These are phyloP conservation scores for Eragrostis nindensis DNA, from an alignment of 176 grass and related monocot species.

Conservation along the genomic window DNA sequence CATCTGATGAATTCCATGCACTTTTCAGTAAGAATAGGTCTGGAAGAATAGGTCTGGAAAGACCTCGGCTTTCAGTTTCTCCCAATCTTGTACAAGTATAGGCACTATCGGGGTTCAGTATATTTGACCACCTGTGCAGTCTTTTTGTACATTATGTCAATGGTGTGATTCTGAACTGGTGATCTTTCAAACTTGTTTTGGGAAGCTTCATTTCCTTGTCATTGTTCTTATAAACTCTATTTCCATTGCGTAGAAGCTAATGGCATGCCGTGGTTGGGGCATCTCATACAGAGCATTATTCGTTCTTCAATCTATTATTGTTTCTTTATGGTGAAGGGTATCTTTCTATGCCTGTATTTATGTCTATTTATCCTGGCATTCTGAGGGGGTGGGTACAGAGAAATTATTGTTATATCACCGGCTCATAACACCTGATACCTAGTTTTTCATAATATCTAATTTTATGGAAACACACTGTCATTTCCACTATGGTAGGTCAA, in stretches of 20 bases:
- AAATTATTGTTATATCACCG: background rate
- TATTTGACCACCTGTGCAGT: slow-evolving; percentile 77
- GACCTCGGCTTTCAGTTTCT: slow-evolving; percentile 82
- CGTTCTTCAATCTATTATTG: slow-evolving; percentile 77
- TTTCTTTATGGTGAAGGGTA: slow-evolving; percentile 97
- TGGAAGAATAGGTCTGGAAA: slow-evolving; percentile 59
- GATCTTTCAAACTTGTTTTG: slow-evolving; percentile 10
- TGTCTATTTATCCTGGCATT: slow-evolving; percentile 24
- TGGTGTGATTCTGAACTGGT: slow-evolving; percentile 99
- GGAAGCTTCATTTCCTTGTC: slow-evolving; percentile 26
- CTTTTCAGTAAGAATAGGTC: slow-evolving; percentile 85
- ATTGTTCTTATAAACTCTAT: background rate
- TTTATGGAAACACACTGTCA: slow-evolving; percentile 6
- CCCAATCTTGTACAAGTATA: slow-evolving; percentile 88
- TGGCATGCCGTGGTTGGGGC: slow-evolving; percentile 66
- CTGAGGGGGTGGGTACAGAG: background rate
- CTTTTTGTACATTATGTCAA: slow-evolving; percentile 87
- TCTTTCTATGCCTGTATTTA: slow-evolving; percentile 29
- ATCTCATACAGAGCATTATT: slow-evolving; percentile 65
- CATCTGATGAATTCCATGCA: slow-evolving; percentile 6
- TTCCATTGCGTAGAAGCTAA: slow-evolving; percentile 63
- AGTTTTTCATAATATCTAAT: slow-evolving; percentile 9
- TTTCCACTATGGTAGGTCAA: background rate
- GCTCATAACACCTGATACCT: background rate
- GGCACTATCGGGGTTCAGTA: slow-evolving; percentile 86